phyloP scores from a whole-genome alignment of 768 basidiomycete species.

The Daedaleopsis nitida region DNA sequence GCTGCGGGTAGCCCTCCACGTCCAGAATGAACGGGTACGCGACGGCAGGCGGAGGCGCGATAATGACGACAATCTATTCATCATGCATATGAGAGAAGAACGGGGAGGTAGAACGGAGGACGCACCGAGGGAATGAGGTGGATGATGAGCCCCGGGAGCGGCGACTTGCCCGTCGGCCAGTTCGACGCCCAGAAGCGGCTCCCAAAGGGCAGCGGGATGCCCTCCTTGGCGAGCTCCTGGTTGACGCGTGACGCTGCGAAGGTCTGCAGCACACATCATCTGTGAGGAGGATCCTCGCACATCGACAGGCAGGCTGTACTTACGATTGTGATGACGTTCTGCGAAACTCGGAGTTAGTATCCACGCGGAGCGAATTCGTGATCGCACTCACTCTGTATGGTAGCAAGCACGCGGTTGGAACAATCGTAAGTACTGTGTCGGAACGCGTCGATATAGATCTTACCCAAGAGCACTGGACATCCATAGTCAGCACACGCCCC shows the following conservation, averaged over 20 bases:
- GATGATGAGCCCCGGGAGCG: constrained; percentile 56
- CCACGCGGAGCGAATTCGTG: not conserved
- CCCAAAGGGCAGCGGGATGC: constrained; percentile 60
- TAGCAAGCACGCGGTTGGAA: constrained; percentile 35
- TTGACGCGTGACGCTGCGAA: constrained; percentile 55
- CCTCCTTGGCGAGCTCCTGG: constrained; percentile 64
- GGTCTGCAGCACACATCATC: constrained; percentile 35
- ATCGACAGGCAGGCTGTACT: not conserved
- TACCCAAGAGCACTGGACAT: constrained; percentile 37
- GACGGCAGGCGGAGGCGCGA: constrained; percentile 52
- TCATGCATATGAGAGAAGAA: not conserved
- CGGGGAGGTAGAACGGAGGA: not conserved
- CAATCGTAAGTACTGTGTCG: too few relatives aligned
- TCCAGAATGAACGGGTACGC: constrained; percentile 66
- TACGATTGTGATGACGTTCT: constrained; percentile 30
- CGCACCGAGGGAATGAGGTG: constrained; percentile 55
- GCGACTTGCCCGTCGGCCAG: constrained; percentile 60
- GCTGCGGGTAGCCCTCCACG: constrained; percentile 52
- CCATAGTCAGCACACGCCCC: not conserved
- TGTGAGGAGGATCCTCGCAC: not conserved
- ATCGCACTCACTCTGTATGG: constrained; percentile 13
- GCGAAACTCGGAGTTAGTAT: not conserved
- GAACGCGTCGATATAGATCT: not conserved
- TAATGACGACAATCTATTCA: constrained; percentile 47
- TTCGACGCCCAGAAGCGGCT: constrained; percentile 64